Evolutionary conservation across 805 yeast genomes (phyloP), one percentile per base, ranked within the genome.

Genomic region (Wickerhamiella sorbophila): DNA sequence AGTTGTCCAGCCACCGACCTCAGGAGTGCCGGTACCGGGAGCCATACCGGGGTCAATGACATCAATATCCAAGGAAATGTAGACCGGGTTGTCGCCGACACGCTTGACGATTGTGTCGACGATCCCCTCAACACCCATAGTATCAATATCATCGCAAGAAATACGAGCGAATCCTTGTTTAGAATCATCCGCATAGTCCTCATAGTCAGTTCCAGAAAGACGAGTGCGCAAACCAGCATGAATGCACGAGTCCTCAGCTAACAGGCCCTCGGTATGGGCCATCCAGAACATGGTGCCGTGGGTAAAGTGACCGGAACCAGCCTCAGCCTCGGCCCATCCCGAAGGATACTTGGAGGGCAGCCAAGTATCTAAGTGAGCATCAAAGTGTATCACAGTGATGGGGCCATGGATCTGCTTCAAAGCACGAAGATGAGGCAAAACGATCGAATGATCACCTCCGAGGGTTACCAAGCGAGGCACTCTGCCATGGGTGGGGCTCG

Each of bases 271-370:
- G 44, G 77, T 66, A 15, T 59, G 52, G 5, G 88, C 88, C 68
- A 77, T 70, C 91, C 91, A 82, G 31, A 83, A 66, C 87, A 83
- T 80, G 5, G 91, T 77, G 4, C 94, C 94, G 54, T 83, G 94
- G 33, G 81, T 83, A 58, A 79, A 70, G 39, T 76, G 74, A 53
- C 67, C 71, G 15, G 74, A 64, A 27, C 83, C 80, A 54, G 56
- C 75, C 15, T 46, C 51, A 26, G 41, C 44, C 70, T 45, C 71
- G 65, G 20, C 85, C 91, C 48, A 75, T 57, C 88, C 86, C 72
- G 75, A 63, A 19, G 91, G 88, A 54, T 80, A 81, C 53, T 77
- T 77, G 40, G 71, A 66, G 9, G 93, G 91, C 33, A 75, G 62
- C 94, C 94, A 83, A 4, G 93, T 82, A 57, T 83, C 93, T 49